Conservation (phyloP, 2,329 filamentous ascomycete genomes). For the Botrytis sinoallii region DNA sequence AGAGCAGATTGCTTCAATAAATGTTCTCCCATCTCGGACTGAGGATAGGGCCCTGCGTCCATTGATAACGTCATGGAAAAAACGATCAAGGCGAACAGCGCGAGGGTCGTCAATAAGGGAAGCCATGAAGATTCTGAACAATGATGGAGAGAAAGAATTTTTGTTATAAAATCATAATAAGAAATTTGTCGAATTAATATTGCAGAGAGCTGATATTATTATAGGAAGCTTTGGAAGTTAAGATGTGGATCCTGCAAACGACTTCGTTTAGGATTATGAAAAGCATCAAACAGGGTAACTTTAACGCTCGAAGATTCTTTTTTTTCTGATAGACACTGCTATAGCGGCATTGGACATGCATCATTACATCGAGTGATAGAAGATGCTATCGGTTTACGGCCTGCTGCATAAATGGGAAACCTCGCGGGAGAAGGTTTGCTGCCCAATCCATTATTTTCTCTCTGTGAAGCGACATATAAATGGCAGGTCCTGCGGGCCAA, state of each 20-base stretch:
- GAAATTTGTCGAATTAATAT: neutral
- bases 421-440: neutral
- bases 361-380: neutral
- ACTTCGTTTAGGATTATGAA: neutral
- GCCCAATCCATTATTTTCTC: neutral
- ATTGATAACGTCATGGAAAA: constrained; percentile 42
- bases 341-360: neutral
- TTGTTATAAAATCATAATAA: neutral
- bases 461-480: neutral
- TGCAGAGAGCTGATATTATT: neutral
- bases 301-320: neutral
- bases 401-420: neutral
- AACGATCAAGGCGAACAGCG: constrained; percentile 37
- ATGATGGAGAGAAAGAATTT: neutral
- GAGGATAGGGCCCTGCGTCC: constrained; percentile 42
- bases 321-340: neutral
- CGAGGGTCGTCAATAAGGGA: constrained; percentile 20
- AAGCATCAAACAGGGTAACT: neutral
- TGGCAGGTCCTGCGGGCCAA: too few relatives aligned
- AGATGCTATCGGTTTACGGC: neutral
- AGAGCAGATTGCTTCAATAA: constrained; percentile 48
- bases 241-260: neutral
- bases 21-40: constrained; percentile 42
- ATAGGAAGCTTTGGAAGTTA: neutral
- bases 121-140: neutral